Evolutionary conservation across 192 early-diverging fungal genomes (phyloP), one percentile per base, ranked within the genome.

Genomic region (Rhizoclosmatium sp.): DNA sequence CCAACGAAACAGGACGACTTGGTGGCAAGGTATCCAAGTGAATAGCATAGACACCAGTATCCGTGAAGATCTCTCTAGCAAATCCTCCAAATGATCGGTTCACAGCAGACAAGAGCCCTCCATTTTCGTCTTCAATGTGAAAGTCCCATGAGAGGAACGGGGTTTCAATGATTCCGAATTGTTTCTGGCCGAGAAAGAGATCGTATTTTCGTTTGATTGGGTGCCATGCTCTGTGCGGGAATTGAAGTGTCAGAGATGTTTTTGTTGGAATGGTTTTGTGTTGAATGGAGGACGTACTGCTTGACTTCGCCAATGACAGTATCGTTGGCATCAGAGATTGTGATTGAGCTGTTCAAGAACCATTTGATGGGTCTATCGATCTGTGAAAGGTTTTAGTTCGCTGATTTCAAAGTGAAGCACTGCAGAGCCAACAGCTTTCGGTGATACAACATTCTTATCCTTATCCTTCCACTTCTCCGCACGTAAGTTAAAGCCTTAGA

Each of bases 131-230:
- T 10, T 82, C 78, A 65, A 95, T 82, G 31, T 88, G 79, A 88
- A 97, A 97, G 70, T 96, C 91, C 92, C 94, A 94, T 2, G 92
- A 89, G 40, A 92, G 82, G 75, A 95, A 92, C 1, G 85, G 88
- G 0, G 89, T 58, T 58, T 84, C 86, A n/a, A 87, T 83, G 42
- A 65, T 41, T 3, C 75, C 79, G 65, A 87, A 82, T 71, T 86
- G 88, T 39, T 82, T 80, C n/a, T 86, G 82, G 78, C 86, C 79
- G 1, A 91, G 80, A 82, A 95, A 97, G 7, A 97, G 80, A 72
- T 97, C 93, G 82, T 96, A 97, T 78, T 92, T 88, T 68, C 95
- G 80, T 41, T 93, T 84, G 86, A 91, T 88, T 16, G 91, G 79
- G 73, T 97, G 93, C 95, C 95, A 96, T 23, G 91, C 89, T 83